phyloP scores from a whole-genome alignment of 805 yeast species.

The Yarrowia sp. region DNA sequence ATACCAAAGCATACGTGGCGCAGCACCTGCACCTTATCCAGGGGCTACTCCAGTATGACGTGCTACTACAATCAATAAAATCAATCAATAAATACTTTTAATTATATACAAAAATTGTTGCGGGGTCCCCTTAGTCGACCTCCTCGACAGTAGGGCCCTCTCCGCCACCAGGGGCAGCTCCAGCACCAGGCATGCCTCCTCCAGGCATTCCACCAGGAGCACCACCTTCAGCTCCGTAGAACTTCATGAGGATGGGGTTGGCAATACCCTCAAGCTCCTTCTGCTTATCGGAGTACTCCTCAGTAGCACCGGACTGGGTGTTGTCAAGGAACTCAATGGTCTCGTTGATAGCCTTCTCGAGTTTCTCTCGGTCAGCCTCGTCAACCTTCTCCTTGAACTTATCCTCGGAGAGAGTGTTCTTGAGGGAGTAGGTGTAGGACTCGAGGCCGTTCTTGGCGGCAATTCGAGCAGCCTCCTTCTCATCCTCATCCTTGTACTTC shows the following conservation, averaged over 20 bases:
- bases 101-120: neutral
- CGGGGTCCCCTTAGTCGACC: neutral
- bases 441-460: slow-evolving; percentile 92
- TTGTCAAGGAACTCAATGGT: slow-evolving; percentile 56
- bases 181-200: slow-evolving; percentile 28
- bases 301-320: neutral
- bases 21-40: neutral
- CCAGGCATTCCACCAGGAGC: slow-evolving; percentile 59
- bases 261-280: neutral
- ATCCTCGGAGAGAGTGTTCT: neutral
- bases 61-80: too few relatives aligned
- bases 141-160: neutral
- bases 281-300: neutral
- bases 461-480: slow-evolving; percentile 87
- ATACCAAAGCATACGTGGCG: neutral
- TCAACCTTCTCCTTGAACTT: slow-evolving; percentile 45
- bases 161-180: slow-evolving; percentile 5
- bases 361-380: slow-evolving; percentile 62
- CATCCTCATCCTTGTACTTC: slow-evolving; percentile 43
- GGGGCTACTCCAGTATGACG: neutral
- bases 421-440: neutral
- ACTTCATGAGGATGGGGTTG: slow-evolving; percentile 2
- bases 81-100: neutral
- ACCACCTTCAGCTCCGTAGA: slow-evolving; percentile 42
- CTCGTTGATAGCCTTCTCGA: slow-evolving; percentile 78